phyloP scores from a whole-genome alignment of 371 early-diverging fungal genomes.

The Rhizopus stolonifer region DNA sequence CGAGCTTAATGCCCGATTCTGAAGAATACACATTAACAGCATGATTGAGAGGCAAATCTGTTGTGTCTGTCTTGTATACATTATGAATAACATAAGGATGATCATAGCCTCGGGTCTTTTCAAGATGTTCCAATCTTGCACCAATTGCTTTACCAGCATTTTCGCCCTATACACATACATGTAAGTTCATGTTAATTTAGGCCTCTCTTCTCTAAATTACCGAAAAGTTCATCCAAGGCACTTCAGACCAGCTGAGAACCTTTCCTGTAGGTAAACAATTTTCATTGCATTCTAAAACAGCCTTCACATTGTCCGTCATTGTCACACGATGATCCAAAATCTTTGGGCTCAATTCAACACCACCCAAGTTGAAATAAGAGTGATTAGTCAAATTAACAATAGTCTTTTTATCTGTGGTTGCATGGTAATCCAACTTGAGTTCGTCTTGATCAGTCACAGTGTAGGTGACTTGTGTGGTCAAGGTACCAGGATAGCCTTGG shows the following conservation, averaged over 20 bases:
- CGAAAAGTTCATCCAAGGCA: slow-evolving; percentile 57
- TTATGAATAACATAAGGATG: slow-evolving; percentile 62
- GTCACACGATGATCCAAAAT: slow-evolving; percentile 52
- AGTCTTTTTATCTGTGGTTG: slow-evolving; percentile 36
- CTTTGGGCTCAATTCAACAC: slow-evolving; percentile 44
- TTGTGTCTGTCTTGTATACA: slow-evolving; percentile 36
- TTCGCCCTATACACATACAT: slow-evolving; percentile 38
- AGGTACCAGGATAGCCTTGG: slow-evolving; percentile 46
- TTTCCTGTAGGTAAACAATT: slow-evolving; percentile 69
- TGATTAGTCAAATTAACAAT: slow-evolving; percentile 43
- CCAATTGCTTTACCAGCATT: slow-evolving; percentile 48
- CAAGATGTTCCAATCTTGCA: slow-evolving; percentile 35
- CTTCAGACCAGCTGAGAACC: slow-evolving; percentile 39
- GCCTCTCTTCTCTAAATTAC: too few relatives aligned
- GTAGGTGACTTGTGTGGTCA: slow-evolving; percentile 38
- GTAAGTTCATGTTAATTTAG: too few relatives aligned
- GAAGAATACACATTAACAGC: slow-evolving; percentile 51
- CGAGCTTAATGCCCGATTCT: slow-evolving; percentile 62
- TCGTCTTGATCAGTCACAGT: slow-evolving; percentile 41
- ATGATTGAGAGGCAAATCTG: slow-evolving; percentile 34
- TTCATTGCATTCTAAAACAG: slow-evolving; percentile 52
- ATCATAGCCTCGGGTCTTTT: slow-evolving; percentile 55
- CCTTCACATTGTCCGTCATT: slow-evolving; percentile 48
- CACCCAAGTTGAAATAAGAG: slow-evolving; percentile 50
- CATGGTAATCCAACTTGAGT: slow-evolving; percentile 35